Evolutionary conservation across 2,329 filamentous ascomycete species (phyloP).

Genomic region (Coniochaeta ligniaria): DNA sequence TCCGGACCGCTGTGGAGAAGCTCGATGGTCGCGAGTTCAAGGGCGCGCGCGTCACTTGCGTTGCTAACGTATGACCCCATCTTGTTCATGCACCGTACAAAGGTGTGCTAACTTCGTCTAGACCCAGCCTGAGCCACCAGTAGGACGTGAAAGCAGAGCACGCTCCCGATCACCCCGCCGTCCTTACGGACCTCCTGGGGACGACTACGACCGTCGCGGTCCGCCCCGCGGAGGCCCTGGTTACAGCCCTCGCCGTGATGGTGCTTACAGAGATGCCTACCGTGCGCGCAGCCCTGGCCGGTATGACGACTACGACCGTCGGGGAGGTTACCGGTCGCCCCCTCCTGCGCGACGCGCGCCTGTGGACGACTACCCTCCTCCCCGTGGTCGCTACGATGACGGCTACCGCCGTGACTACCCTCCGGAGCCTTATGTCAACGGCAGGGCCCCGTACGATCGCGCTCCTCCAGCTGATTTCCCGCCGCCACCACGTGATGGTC

Average conservation of each 20-base stretch:
- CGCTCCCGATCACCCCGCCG: slow-evolving; percentile 73
- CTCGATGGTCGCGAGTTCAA: slow-evolving; percentile 92
- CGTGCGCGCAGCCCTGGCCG: slow-evolving; percentile 78
- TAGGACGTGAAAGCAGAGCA: slow-evolving; percentile 52
- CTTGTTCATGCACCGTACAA: neutral
- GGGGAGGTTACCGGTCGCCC: slow-evolving; percentile 73
- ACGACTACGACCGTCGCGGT: slow-evolving; percentile 79
- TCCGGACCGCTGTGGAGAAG: slow-evolving; percentile 89
- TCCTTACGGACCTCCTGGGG: slow-evolving; percentile 59
- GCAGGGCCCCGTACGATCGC: slow-evolving; percentile 49
- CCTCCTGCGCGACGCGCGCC: slow-evolving; percentile 62
- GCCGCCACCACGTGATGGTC: slow-evolving; percentile 26
- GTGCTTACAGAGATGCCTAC: slow-evolving; percentile 64
- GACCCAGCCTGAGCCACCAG: slow-evolving; percentile 71
- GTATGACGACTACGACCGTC: slow-evolving; percentile 87
- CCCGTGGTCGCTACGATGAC: slow-evolving; percentile 65
- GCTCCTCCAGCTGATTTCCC: too few species aligned
- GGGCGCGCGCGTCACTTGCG: slow-evolving; percentile 76
- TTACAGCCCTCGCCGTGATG: slow-evolving; percentile 72
- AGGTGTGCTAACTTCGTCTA: slow-evolving; percentile 25
- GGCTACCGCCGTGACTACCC: slow-evolving; percentile 67
- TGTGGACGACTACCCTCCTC: slow-evolving; percentile 68
- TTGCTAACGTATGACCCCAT: slow-evolving; percentile 65
- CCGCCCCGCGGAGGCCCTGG: slow-evolving; percentile 56
- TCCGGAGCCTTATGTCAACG: slow-evolving; percentile 55